phyloP scores from a whole-genome alignment of 2,329 filamentous ascomycete genomes.

The Karstenula rhodostoma region DNA sequence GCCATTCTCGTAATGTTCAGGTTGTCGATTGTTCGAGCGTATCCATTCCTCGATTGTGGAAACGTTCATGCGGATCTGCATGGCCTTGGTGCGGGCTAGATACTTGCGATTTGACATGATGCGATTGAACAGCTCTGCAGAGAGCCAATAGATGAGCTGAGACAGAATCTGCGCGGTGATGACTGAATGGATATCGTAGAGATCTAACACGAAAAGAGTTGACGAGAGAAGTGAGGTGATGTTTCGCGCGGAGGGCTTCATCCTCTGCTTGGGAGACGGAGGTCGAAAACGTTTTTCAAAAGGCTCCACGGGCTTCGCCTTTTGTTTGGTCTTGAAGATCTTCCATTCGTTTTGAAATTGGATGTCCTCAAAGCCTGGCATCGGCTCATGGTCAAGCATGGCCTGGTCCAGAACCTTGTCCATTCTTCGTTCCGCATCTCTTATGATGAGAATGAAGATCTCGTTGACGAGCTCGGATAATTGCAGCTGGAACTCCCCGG shows the following conservation, averaged over 20 bases:
- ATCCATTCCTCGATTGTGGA: constrained; percentile 97
- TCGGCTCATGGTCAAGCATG: constrained; percentile 98
- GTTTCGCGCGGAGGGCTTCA: constrained; percentile 91
- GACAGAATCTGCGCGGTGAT: constrained; percentile 91
- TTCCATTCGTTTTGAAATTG: constrained; percentile 99
- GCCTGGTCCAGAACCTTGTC: constrained; percentile 93
- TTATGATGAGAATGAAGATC: constrained; percentile 96
- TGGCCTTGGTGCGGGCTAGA: constrained; percentile 93
- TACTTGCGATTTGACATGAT: constrained; percentile 97
- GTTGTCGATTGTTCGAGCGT: constrained; percentile 87
- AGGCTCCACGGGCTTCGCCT: constrained; percentile 84
- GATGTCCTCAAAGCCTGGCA: constrained; percentile 95
- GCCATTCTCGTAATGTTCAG: constrained; percentile 94
- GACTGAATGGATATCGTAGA: constrained; percentile 99
- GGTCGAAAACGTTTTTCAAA: constrained; percentile 90
- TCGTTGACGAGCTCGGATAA: constrained; percentile 96
- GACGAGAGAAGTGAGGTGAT: constrained; percentile 95
- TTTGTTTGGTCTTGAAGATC: constrained; percentile 88
- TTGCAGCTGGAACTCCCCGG: constrained; percentile 88
- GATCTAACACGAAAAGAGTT: constrained; percentile 92
- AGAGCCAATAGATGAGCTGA: constrained; percentile 95
- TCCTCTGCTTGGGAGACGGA: constrained; percentile 89
- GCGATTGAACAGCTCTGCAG: constrained; percentile 95
- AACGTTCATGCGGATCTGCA: constrained; percentile 99
- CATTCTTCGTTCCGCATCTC: constrained; percentile 92